Base-by-base conservation (phyloP, 1,139 yeast species). In the Entelexis sorbosivorans region DNA sequence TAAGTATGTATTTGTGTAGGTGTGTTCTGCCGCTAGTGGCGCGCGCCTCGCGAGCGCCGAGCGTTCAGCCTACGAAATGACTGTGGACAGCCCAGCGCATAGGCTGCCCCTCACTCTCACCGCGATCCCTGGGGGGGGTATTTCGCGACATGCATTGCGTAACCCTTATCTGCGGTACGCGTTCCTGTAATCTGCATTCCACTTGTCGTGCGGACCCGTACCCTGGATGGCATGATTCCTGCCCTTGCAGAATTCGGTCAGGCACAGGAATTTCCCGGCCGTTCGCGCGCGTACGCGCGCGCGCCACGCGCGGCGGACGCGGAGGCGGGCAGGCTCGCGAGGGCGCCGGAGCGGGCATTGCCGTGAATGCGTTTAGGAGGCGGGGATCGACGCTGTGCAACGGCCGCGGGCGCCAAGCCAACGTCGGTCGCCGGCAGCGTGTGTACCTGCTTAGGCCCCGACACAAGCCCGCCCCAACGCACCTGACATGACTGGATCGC, bases 101-200 rank as follows among this genome's bases (percentile, higher is more conserved):
- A 10, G 4, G 10, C 31, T 32, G 34, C 34, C 36, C 36, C 36
- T 34, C 36, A 17, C 20, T 8, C 13, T 11, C 31, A 22, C 6
- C 13, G 35, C n/a, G 36, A 17, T 7, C 5, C 22, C 14, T 5
- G 13, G 22, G 6, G 4, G n/a, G 42, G 5, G 42, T 5, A 38
- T 38, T 38, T 14, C 42, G 42, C 42, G 42, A 38, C 24, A 16
- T 28, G 44, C 44, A 40, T 40, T 28, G 44, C 44, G 17, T 28
- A 28, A 40, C 44, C 44, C 44, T 40, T 40, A 29, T n/a, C 24
- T 13, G n/a, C 9, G 34, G 3, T 24, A 40, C 44, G 44, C 44
- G 44, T 29, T 10, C 35, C 35, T 40, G 44, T 40, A 40, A 40
- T 40, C 44, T 40, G 34, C 44, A 40, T 40, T 40, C 44, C 44